These are phyloP conservation scores for Elsinoe arachidis DNA, from an alignment of 2,329 filamentous ascomycete genomes.

Conservation along the genomic window DNA sequence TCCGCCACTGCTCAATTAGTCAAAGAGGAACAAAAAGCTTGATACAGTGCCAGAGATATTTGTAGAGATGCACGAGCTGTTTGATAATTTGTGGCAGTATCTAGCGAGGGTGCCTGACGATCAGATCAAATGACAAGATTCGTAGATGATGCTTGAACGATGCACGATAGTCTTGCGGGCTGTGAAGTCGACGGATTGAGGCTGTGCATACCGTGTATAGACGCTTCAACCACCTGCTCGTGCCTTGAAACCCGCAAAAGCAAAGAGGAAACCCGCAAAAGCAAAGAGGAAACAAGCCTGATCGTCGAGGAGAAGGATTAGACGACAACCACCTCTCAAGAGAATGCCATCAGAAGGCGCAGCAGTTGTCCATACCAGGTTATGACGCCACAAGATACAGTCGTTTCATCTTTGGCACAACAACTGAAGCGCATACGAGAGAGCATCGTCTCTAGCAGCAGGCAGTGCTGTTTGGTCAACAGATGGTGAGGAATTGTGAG, in stretches of 20 bases:
- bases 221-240: not conserved
- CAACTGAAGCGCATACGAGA: not conserved
- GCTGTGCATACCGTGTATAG: slow-evolving; percentile 1
- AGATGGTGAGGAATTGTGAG: not conserved
- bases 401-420: not conserved
- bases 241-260: not conserved
- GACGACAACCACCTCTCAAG: not conserved
- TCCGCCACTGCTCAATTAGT: slow-evolving; percentile 7
- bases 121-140: not conserved
- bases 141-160: not conserved
- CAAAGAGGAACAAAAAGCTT: not conserved
- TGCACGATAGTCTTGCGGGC: not conserved
- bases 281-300: not conserved
- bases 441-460: not conserved
- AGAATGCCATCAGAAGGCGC: not conserved
- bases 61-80: not conserved
- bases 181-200: not conserved
- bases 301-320: not conserved
- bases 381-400: not conserved
- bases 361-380: not conserved
- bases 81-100: not conserved
- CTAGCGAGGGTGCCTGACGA: not conserved
- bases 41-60: not conserved
- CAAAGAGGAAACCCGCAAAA: not conserved
- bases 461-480: not conserved